These are phyloP conservation scores for Plantago ovata DNA, from an alignment of 257 asterid species.

Conservation along the genomic window DNA sequence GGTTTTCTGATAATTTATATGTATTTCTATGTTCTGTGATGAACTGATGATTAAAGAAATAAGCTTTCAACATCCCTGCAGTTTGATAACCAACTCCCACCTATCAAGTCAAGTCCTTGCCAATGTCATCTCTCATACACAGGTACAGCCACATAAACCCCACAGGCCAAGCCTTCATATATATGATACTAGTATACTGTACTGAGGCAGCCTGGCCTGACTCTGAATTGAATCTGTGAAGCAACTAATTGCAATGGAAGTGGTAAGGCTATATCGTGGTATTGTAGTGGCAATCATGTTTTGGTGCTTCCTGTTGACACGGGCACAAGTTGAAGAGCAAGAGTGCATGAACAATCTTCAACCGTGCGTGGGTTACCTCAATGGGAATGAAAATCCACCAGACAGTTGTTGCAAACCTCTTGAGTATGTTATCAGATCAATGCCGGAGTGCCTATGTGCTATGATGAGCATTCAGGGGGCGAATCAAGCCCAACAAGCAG, in stretches of 20 bases:
- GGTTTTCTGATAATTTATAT: too few species aligned
- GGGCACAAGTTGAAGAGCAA: slow-evolving; percentile 35
- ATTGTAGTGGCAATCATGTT: slow-evolving; percentile 21
- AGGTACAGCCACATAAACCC: neutral
- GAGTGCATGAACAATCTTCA: slow-evolving; percentile 51
- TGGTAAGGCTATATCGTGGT: too few species aligned
- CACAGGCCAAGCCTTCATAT: neutral
- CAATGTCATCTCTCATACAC: slow-evolving; percentile 14
- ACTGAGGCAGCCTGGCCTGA: too few species aligned
- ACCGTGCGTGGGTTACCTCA: slow-evolving; percentile 62
- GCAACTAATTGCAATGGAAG: too few species aligned
- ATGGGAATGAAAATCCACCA: slow-evolving; percentile 43
- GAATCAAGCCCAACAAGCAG: slow-evolving; percentile 57
- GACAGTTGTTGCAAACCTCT: slow-evolving; percentile 64
- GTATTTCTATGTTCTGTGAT: too few species aligned
- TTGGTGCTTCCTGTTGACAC: slow-evolving; percentile 24
- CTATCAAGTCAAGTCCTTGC: too few species aligned
- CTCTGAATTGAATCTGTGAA: neutral
- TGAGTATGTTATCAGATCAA: slow-evolving; percentile 39
- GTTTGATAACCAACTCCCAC: slow-evolving; percentile 49
- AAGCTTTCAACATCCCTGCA: too few species aligned
- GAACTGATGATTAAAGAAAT: too few species aligned
- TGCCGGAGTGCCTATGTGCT: slow-evolving; percentile 78
- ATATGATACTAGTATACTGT: too few species aligned
- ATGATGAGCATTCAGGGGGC: slow-evolving; percentile 65